Evolutionary conservation across 176 grass and related monocot genomes (phyloP), one percentile per base, ranked within the genome.

Genomic region (Neostapfia colusana): DNA sequence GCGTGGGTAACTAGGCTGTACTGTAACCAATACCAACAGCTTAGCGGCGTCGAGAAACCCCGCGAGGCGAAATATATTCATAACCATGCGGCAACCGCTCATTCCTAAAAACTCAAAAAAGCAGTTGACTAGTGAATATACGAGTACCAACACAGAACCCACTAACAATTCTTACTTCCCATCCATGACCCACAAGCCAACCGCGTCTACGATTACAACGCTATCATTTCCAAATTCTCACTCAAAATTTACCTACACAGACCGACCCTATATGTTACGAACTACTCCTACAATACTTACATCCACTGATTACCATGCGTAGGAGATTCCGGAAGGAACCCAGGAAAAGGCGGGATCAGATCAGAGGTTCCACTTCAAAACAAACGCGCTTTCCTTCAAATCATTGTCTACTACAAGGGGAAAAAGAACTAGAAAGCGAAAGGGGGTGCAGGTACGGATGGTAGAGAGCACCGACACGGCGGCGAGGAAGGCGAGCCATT

Each of bases 401-500:
- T 57, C 54, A 2, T 58, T 58, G 12, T 26, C 10, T 58, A 58
- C 51, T 21, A 26, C 3, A 0, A 8, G 6, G 1, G 9, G 2
- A 4, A 44, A 41, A 62, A 3, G 18, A 12, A 4, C 0, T 43
- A 36, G 9, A 5, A 27, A 10, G 20, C 21, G 5, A 4, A 28
- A 23, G 37, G 10, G 6, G 9, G 63, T 4, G 1, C 3, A 2
- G 49, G 38, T 41, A 8, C 13, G 18, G 7, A n/a, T 23, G 53
- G n/a, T 10, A 23, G 20, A 7, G 55, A 50, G 27, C 7, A 80
- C 83, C 84, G 38, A 94, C 91, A 98, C 93, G 12, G 91, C 91
- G 10, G 91, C 77, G 69, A 81, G 11, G 82, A 88, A 94, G 65
- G 95, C 91, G 68, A 98, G 82, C 86, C 83, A 98, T 61, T 90